Evolutionary conservation across 345 rosid species (phyloP).

Genomic region (Streptanthus diversifolius): DNA sequence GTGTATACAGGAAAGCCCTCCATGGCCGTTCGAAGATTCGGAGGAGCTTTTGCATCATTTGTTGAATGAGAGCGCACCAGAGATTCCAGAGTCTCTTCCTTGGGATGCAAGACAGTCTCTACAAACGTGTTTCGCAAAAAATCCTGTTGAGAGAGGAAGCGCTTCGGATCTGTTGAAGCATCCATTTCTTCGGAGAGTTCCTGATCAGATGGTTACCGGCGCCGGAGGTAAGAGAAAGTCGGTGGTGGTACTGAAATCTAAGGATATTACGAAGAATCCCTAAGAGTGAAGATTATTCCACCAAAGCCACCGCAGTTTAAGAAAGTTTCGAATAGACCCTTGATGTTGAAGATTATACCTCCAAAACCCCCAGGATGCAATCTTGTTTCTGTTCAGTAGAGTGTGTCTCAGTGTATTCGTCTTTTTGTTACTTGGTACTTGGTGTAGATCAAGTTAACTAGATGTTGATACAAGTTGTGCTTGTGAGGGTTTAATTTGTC

Average conservation of each 20-base stretch:
- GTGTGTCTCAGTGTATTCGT: too few relatives aligned
- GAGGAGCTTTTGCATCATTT: background rate
- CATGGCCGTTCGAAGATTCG: background rate
- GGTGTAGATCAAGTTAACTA: background rate
- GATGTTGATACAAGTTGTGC: background rate
- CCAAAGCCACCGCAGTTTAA: conserved; percentile 8
- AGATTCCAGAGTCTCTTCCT: conserved; percentile 13
- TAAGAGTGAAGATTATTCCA: background rate
- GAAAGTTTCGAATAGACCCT: background rate
- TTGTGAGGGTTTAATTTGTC: too few relatives aligned
- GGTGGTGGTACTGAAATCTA: background rate
- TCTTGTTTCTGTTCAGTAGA: background rate
- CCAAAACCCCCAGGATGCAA: background rate
- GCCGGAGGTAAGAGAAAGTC: background rate
- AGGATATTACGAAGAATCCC: background rate
- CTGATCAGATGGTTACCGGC: background rate
- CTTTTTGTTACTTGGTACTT: too few relatives aligned
- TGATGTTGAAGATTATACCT: conserved; percentile 25
- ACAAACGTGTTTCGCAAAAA: conserved; percentile 10
- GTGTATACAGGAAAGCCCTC: conserved; percentile 12
- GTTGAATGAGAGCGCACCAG: conserved; percentile 5
- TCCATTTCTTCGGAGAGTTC: background rate
- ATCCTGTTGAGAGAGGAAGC: conserved; percentile 4
- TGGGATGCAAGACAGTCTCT: conserved; percentile 14
- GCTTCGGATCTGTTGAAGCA: conserved; percentile 11